Conservation (phyloP, 441 rosid genomes). For the Adansonia grandidieri region DNA sequence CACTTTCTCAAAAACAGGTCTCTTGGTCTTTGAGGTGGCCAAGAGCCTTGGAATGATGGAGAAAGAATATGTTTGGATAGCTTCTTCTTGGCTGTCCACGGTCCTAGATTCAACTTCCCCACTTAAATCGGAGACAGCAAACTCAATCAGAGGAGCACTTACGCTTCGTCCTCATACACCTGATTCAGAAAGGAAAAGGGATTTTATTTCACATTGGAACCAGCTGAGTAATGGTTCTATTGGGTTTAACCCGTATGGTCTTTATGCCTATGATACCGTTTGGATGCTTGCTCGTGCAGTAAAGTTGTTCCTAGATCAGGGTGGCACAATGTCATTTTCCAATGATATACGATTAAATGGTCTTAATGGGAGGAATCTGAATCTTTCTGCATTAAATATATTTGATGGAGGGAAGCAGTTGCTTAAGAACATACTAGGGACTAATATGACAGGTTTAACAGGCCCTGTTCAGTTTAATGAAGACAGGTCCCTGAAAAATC, state of each 20-base stretch:
- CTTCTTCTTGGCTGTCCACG: constrained; percentile 78
- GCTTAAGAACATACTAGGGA: constrained; percentile 57
- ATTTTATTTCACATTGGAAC: constrained; percentile 69
- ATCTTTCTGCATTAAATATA: constrained; percentile 72
- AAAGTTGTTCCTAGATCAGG: constrained; percentile 59
- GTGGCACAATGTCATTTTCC: constrained; percentile 72
- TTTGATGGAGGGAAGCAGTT: constrained; percentile 70
- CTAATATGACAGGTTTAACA: constrained; percentile 70
- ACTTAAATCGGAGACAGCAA: constrained; percentile 35
- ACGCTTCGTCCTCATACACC: constrained; percentile 75
- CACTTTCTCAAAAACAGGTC: constrained; percentile 56
- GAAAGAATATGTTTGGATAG: constrained; percentile 89
- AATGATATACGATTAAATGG: constrained; percentile 51
- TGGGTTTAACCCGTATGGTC: constrained; percentile 75
- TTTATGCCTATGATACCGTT: constrained; percentile 90
- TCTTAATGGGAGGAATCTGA: constrained; percentile 54
- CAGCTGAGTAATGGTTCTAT: constrained; percentile 56
- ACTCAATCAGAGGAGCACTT: constrained; percentile 63
- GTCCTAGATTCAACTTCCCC: constrained; percentile 63
- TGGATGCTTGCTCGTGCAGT: constrained; percentile 87
- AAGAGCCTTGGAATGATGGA: constrained; percentile 77
- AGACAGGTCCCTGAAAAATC: constrained; percentile 62
- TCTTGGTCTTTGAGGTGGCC: constrained; percentile 66
- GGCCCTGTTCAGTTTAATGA: constrained; percentile 65
- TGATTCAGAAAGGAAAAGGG: constrained; percentile 60